Percentiles rank a stretch among this genome's conserved stretches.
Evolutionary conservation across 495 filamentous ascomycete species (phyloP).

Genomic region (Penicillium tannophilum): DNA sequence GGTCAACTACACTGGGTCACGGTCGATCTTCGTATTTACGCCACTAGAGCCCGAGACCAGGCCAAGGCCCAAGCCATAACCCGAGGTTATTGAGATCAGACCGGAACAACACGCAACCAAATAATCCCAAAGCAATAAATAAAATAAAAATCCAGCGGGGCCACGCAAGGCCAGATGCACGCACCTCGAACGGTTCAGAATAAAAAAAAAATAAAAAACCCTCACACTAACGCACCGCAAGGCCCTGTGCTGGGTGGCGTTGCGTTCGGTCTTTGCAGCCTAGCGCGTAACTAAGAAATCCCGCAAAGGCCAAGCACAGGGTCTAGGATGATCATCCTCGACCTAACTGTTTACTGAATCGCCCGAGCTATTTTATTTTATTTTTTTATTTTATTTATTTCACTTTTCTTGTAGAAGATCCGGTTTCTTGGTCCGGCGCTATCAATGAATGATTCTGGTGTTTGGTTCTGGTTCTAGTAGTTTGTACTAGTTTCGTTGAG

Average conservation of each 20-base stretch:
- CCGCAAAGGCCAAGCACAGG: conserved; percentile 4
- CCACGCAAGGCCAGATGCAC: conserved; percentile 4
- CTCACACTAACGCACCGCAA: conserved; percentile 7
- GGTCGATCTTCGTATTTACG: conserved; percentile 21
- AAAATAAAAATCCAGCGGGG: not conserved
- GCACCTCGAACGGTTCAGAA: not conserved
- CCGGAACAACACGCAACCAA: conserved; percentile 3
- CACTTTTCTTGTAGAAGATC: too few relatives aligned
- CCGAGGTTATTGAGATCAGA: conserved; percentile 1
- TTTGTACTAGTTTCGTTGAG: not conserved
- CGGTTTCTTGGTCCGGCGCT: too few relatives aligned
- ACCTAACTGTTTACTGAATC: not conserved
- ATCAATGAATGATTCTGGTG: not conserved
- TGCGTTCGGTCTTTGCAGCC: not conserved
- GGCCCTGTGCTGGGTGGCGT: conserved; percentile 2
- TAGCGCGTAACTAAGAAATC: conserved; percentile 13
- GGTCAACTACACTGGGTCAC: not conserved
- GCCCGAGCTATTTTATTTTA: not conserved
- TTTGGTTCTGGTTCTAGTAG: not conserved
- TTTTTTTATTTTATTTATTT: not conserved
- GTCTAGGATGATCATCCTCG: conserved; percentile 1
- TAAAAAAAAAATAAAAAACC: not conserved
- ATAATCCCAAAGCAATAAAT: not conserved
- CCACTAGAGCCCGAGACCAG: conserved; percentile 3
- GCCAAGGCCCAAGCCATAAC: not conserved